These are phyloP conservation scores for Xenoacremonium recifei DNA, from an alignment of 2,329 filamentous ascomycete genomes.

Conservation along the genomic window DNA sequence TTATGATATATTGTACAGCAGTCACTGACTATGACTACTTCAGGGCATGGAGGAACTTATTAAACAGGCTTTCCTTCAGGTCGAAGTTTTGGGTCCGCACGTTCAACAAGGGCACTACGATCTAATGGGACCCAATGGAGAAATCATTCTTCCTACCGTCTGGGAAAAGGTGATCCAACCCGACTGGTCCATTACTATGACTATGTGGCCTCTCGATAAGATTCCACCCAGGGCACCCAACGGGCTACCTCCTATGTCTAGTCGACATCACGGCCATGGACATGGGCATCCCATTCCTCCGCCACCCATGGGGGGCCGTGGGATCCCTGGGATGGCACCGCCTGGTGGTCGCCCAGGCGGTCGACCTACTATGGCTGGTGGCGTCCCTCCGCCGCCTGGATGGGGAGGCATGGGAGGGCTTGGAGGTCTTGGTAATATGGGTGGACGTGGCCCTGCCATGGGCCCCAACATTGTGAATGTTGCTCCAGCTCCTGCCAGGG, in stretches of 20 bases:
- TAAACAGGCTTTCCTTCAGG: slow-evolving; percentile 77
- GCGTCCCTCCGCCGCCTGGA: slow-evolving; percentile 19
- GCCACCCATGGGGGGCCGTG: not conserved
- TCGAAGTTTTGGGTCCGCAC: slow-evolving; percentile 73
- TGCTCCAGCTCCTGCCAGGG: slow-evolving; percentile 16
- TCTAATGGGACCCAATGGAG: slow-evolving; percentile 72
- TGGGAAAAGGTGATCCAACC: slow-evolving; percentile 82
- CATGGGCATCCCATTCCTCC: not conserved
- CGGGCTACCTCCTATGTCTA: slow-evolving; percentile 15
- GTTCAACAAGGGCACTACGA: slow-evolving; percentile 80
- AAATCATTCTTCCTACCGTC: slow-evolving; percentile 75
- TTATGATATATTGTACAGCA: not conserved
- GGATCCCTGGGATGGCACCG: slow-evolving; percentile 9
- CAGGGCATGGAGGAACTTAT: slow-evolving; percentile 86
- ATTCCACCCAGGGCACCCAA: slow-evolving; percentile 24
- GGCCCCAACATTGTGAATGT: slow-evolving; percentile 23
- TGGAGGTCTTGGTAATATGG: no score
- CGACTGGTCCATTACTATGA: slow-evolving; percentile 56
- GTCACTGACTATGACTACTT: not conserved
- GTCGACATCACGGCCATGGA: slow-evolving; percentile 11
- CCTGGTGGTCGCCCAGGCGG: slow-evolving; percentile 7
- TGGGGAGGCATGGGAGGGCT: no score
- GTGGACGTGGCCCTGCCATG: slow-evolving; percentile 5
- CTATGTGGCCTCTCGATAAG: slow-evolving; percentile 59
- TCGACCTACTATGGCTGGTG: slow-evolving; percentile 9